Base-by-base conservation (phyloP, 2,329 filamentous ascomycete genomes). In the Neobulgaria alba region DNA sequence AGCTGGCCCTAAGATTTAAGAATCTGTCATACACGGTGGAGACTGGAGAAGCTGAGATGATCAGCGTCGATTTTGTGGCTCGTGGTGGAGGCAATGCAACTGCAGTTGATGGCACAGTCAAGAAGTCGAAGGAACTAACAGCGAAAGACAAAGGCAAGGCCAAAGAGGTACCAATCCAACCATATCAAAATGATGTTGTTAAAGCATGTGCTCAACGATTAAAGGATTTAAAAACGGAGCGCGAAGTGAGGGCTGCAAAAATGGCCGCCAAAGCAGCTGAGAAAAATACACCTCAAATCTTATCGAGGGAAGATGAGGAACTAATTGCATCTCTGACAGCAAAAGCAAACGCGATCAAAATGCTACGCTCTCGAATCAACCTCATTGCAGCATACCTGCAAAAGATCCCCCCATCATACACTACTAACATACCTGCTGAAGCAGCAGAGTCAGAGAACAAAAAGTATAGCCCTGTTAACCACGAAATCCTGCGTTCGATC, bases 1-100 rank as follows among this genome's bases (percentile, higher is more conserved):
- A 67, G 2, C 59, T 79, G 17, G 75, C 72, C 37, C 71, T 92
- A 45, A 82, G 77, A 55, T 96, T 96, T 63, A 77, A 82, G 45
- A 83, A 93, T 57, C 65, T 96, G 8, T 77, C 82, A 2, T 96
- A 92, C 61, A 82, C 82, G 0, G 80, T 96, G 2, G 92, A 96
- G 65, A 95, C 89, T 0, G 87, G 86, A 8, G 89, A 96, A 61
- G 89, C 89, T 1, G 92, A 98, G 63, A 95, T 95, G 88, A 96
- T 98, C 51, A 85, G 85, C 52, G 85, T 98, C 56, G 88, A 95
- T 62, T 94, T 89, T 51, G 83, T 98, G 15, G 89, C 90, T 1
- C 80, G 82, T 38, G 86, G 85, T 29, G 85, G 84, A 34, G 85
- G 85, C 35, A 90, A 85, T 56, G 89, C 88, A 17, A 79, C 83